Evolutionary conservation across 306 rosid genomes (phyloP).

Genomic region (Vigna angularis): DNA sequence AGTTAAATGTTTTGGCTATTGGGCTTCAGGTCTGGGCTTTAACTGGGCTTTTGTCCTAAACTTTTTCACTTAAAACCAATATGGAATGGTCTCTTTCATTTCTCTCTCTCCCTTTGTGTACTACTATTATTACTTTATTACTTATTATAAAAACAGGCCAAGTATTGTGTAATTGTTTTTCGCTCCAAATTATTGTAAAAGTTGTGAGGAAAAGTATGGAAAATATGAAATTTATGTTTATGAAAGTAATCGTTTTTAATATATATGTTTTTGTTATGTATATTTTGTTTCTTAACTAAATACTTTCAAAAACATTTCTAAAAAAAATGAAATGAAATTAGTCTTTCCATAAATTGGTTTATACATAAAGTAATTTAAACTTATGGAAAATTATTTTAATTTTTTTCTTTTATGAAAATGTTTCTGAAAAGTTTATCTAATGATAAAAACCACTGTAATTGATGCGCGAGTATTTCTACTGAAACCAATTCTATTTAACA

Average conservation of each 20-base stretch:
- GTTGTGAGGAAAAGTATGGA: not conserved
- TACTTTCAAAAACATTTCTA: too few species aligned
- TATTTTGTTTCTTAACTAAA: not conserved
- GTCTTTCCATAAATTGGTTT: too few species aligned
- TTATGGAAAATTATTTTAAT: too few species aligned
- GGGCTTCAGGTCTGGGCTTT: slow-evolving; percentile 49
- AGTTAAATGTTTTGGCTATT: slow-evolving; percentile 4
- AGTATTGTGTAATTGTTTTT: not conserved
- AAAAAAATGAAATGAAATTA: too few species aligned
- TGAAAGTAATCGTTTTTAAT: not conserved
- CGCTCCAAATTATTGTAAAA: slow-evolving; percentile 4
- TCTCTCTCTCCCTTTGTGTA: not conserved
- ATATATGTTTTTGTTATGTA: not conserved
- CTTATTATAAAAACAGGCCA: not conserved
- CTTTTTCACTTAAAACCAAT: not conserved
- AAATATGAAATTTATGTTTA: not conserved
- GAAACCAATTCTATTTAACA: too few species aligned
- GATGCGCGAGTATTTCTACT: too few species aligned
- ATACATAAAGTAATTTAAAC: too few species aligned
- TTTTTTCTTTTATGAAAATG: too few species aligned
- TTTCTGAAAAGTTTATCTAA: too few species aligned
- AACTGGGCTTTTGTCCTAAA: slow-evolving; percentile 6
- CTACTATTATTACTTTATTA: not conserved
- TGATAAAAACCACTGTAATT: too few species aligned
- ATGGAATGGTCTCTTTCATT: not conserved